These are phyloP conservation scores for Ustilago tritici DNA, from an alignment of 1,284 basidiomycete species.

Conservation along the genomic window DNA sequence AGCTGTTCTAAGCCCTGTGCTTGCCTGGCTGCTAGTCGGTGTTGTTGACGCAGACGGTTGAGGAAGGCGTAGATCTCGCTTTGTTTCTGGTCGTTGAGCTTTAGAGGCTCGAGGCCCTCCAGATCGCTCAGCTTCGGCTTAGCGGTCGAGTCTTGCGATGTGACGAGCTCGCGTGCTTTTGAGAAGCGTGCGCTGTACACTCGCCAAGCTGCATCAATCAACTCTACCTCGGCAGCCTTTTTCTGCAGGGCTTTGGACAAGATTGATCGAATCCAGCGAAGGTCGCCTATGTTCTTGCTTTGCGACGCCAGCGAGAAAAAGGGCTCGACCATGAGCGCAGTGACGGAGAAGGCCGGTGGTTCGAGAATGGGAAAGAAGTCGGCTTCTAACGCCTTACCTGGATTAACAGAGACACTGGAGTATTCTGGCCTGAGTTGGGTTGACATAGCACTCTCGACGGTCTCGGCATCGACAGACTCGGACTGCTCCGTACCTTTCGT, in stretches of 20 bases:
- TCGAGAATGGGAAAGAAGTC: slow-evolving; percentile 52
- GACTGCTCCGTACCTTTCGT: not conserved
- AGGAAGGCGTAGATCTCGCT: slow-evolving; percentile 41
- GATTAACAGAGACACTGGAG: slow-evolving; percentile 10
- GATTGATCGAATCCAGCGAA: slow-evolving; percentile 36
- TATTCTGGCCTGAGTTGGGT: slow-evolving; percentile 21
- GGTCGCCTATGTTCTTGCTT: slow-evolving; percentile 21
- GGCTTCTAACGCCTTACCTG: slow-evolving; percentile 33
- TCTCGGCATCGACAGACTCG: not conserved
- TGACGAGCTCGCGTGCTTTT: slow-evolving; percentile 21
- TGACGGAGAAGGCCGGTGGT: slow-evolving; percentile 51
- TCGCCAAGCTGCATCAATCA: slow-evolving; percentile 44
- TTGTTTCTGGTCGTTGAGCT: slow-evolving; percentile 23
- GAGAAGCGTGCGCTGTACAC: slow-evolving; percentile 34
- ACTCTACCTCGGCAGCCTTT: slow-evolving; percentile 36
- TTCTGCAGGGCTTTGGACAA: slow-evolving; percentile 38
- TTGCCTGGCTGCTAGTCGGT: slow-evolving; percentile 23
- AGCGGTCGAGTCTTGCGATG: not conserved
- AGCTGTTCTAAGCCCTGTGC: slow-evolving; percentile 39
- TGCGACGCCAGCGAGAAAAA: slow-evolving; percentile 39
- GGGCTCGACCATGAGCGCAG: slow-evolving; percentile 46
- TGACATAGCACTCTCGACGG: slow-evolving; percentile 3
- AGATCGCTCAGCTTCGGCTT: not conserved
- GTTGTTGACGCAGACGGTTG: slow-evolving; percentile 29
- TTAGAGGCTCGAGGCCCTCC: slow-evolving; percentile 15